Evolutionary conservation across 2,329 filamentous ascomycete genomes (phyloP).

Genomic region (Rutstroemia sp.): DNA sequence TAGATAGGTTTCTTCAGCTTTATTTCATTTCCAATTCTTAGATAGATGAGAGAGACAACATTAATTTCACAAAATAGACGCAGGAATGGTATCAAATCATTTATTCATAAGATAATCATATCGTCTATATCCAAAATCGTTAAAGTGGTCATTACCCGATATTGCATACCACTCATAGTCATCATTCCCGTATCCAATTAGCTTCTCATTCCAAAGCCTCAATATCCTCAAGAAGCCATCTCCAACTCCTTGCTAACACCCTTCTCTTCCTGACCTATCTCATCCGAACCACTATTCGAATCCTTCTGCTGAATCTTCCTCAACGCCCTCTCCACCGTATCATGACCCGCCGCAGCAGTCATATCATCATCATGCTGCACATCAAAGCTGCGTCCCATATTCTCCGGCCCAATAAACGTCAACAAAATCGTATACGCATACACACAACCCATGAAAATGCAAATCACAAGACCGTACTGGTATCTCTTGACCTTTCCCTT

Average conservation of each 20-base stretch:
- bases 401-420: slow-evolving; percentile 8
- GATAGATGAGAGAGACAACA: not conserved
- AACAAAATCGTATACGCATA: slow-evolving; percentile 8
- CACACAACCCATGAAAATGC: slow-evolving; percentile 71
- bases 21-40: no score
- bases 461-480: slow-evolving; percentile 77
- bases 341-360: slow-evolving; percentile 3
- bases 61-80: not conserved
- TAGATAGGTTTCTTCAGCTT: no score
- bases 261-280: not conserved
- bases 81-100: no score
- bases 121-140: no score
- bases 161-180: no score
- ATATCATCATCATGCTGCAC: slow-evolving; percentile 10
- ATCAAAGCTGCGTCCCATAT: slow-evolving; percentile 5
- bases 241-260: not conserved
- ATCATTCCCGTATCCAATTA: not conserved
- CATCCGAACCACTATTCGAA: slow-evolving; percentile 2
- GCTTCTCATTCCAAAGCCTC: not conserved
- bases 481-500: slow-evolving; percentile 47
- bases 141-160: no score
- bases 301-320: slow-evolving; percentile 15
- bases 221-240: not conserved
- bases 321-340: slow-evolving; percentile 17
- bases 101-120: no score